Evolutionary conservation across 805 yeast species (phyloP).

Genomic region (Yamadazyma scolyti): DNA sequence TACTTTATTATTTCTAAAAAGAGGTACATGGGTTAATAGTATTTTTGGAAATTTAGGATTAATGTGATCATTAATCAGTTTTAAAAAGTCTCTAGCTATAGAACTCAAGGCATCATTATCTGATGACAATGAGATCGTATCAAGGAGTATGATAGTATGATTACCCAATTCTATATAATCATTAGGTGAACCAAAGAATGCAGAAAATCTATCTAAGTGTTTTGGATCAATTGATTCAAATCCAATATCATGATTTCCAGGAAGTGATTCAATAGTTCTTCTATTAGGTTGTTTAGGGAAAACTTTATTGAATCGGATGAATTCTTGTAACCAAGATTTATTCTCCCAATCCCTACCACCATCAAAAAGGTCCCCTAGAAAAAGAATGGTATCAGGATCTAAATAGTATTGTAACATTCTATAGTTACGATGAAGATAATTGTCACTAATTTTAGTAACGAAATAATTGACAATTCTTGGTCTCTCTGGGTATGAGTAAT

Average conservation of each 20-base stretch:
- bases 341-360: slow-evolving; percentile 88
- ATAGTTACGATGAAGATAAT: slow-evolving; percentile 76
- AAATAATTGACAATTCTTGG: slow-evolving; percentile 47
- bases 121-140: slow-evolving; percentile 72
- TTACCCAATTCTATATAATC: slow-evolving; percentile 55
- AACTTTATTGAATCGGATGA: slow-evolving; percentile 59
- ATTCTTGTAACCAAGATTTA: slow-evolving; percentile 66
- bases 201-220: slow-evolving; percentile 59
- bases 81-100: slow-evolving; percentile 56
- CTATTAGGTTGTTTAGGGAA: slow-evolving; percentile 56
- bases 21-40: slow-evolving; percentile 82
- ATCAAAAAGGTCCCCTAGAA: slow-evolving; percentile 90
- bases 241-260: slow-evolving; percentile 98
- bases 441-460: slow-evolving; percentile 66
- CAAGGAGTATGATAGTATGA: slow-evolving; percentile 71
- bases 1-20: slow-evolving; percentile 60
- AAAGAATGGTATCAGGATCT: slow-evolving; percentile 72
- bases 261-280: slow-evolving; percentile 39
- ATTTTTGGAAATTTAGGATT: slow-evolving; percentile 52
- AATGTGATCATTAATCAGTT: slow-evolving; percentile 20
- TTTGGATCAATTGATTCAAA: slow-evolving; percentile 68
- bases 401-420: slow-evolving; percentile 51
- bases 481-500: slow-evolving; percentile 77
- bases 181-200: slow-evolving; percentile 71
- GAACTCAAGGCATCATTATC: slow-evolving; percentile 44